Conservation (phyloP, 2,329 filamentous ascomycete genomes). For the Westerdykella aurantiaca region DNA sequence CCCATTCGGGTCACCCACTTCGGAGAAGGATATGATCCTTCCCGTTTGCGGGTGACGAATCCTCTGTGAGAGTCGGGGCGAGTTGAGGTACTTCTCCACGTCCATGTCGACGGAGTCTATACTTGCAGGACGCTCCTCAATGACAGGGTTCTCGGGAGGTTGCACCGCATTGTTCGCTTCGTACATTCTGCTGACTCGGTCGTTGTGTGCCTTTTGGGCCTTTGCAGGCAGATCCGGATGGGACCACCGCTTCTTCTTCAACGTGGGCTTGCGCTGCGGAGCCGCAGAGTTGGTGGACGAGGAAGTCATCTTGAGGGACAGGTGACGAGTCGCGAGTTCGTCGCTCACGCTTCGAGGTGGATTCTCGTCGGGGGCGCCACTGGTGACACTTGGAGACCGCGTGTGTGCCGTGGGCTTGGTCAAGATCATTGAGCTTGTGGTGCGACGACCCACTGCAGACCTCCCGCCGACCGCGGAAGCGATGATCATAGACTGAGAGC, state of each 20-base stretch:
- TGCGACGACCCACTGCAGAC: conserved; percentile 23
- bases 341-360: conserved; percentile 26
- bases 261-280: conserved; percentile 24
- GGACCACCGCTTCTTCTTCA: conserved; percentile 36
- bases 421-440: conserved; percentile 19
- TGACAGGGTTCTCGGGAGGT: conserved; percentile 42
- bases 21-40: conserved; percentile 87
- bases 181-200: conserved; percentile 20
- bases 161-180: conserved; percentile 23
- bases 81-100: conserved; percentile 77
- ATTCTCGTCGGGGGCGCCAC: conserved; percentile 13
- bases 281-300: conserved; percentile 19
- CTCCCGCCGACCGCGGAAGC: conserved; percentile 23
- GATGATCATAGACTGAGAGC: conserved; percentile 19
- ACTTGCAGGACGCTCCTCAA: conserved; percentile 69
- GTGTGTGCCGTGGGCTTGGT: conserved; percentile 18
- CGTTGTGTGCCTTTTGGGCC: conserved; percentile 34
- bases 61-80: conserved; percentile 79
- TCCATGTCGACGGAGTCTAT: conserved; percentile 84
- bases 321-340: conserved; percentile 23
- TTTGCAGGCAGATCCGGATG: conserved; percentile 39
- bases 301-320: conserved; percentile 21
- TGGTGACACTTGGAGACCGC: conserved; percentile 23
- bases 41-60: conserved; percentile 81
- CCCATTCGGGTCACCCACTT: conserved; percentile 88